Percentiles rank a stretch among this genome's conserved stretches.
phyloP scores from a whole-genome alignment of 352 stramenopile genomes.

The Pilasporangium apinafurcum region DNA sequence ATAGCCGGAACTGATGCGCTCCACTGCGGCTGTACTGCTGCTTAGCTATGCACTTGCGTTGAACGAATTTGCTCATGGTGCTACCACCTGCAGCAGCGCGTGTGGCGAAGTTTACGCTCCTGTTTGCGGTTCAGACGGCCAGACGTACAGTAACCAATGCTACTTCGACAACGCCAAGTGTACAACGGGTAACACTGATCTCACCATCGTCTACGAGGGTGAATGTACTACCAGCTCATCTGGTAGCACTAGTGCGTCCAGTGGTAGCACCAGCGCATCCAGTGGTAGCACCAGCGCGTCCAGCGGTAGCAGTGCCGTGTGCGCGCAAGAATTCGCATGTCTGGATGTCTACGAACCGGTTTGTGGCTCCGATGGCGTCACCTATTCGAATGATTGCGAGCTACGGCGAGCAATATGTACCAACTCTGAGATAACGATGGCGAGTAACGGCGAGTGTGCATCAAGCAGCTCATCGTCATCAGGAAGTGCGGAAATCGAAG shows the following conservation, averaged over 20 bases:
- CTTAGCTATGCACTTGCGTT: no score
- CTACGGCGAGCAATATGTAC: conserved; percentile 37
- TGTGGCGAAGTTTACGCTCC: conserved; percentile 21
- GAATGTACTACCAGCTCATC: conserved; percentile 5
- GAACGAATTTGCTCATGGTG: no score
- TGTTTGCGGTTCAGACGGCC: conserved; percentile 46
- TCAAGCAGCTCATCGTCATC: no score
- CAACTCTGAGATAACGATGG: conserved; percentile 20
- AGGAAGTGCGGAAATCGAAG: no score
- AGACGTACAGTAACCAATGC: conserved; percentile 52
- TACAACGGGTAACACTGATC: conserved; percentile 6
- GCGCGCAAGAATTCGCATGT: conserved; percentile 27
- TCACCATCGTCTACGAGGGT: conserved; percentile 17
- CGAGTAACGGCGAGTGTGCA: conserved; percentile 35
- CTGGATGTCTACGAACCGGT: conserved; percentile 33
- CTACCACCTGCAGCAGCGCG: no score
- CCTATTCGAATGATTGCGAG: conserved; percentile 57
- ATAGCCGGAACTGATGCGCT: no score
- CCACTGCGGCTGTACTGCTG: no score
- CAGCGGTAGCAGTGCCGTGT: no score
- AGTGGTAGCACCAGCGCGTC: no score
- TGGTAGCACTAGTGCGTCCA: neutral
- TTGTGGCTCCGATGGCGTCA: conserved; percentile 55
- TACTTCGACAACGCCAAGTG: conserved; percentile 37
- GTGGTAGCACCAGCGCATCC: no score